phyloP scores from a whole-genome alignment of 1,284 basidiomycete species.

The Sanguinoderma infundibulare region DNA sequence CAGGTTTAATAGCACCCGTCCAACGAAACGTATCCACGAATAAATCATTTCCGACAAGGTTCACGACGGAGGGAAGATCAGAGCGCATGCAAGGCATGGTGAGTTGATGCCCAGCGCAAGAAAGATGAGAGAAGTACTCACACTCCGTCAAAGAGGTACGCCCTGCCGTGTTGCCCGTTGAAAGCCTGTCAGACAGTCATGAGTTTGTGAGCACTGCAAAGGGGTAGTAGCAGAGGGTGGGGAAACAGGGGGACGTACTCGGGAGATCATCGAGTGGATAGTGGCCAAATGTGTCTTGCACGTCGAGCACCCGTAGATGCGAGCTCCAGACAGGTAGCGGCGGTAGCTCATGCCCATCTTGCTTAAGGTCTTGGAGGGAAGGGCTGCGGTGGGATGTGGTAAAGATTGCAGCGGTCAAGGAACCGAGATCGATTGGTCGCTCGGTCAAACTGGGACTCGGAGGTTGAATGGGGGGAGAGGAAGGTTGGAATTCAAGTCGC shows the following conservation, averaged over 20 bases:
- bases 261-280: slow-evolving; percentile 89
- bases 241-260: slow-evolving; percentile 56
- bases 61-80: background rate
- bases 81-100: slow-evolving; percentile 1
- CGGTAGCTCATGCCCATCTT: slow-evolving; percentile 89
- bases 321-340: slow-evolving; percentile 85
- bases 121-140: slow-evolving; percentile 46
- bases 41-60: slow-evolving; percentile 12
- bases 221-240: slow-evolving; percentile 5
- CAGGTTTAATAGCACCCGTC: background rate
- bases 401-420: slow-evolving; percentile 7
- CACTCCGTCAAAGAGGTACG: slow-evolving; percentile 93
- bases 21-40: slow-evolving; percentile 13
- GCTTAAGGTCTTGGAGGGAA: slow-evolving; percentile 10
- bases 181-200: slow-evolving; percentile 64
- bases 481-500: background rate
- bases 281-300: slow-evolving; percentile 96
- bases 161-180: slow-evolving; percentile 93
- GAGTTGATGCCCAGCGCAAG: slow-evolving; percentile 5
- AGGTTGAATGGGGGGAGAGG: background rate
- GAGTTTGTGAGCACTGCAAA: slow-evolving; percentile 11
- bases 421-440: slow-evolving; percentile 10
- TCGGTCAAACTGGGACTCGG: background rate
- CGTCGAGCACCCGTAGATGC: slow-evolving; percentile 89
- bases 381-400: slow-evolving; percentile 1